Percentiles rank a stretch among this genome's conserved stretches.
phyloP scores from a whole-genome alignment of 257 asterid species.

The Solanum medicagineum region DNA sequence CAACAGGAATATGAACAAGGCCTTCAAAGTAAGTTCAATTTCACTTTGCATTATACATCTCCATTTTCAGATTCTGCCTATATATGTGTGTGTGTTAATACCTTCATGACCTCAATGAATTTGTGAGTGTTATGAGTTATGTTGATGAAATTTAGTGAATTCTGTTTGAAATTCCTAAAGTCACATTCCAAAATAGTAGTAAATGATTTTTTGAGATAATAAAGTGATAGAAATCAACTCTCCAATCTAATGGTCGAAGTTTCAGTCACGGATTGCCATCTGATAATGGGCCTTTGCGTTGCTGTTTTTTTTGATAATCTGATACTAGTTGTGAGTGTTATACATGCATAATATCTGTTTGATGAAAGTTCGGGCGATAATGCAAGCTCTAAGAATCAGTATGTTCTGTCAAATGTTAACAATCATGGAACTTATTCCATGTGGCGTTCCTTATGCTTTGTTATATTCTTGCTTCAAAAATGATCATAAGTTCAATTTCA shows the following conservation, averaged over 20 bases:
- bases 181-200: neutral
- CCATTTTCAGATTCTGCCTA: neutral
- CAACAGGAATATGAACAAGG: neutral
- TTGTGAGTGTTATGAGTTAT: neutral
- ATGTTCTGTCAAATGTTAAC: neutral
- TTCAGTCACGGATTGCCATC: neutral
- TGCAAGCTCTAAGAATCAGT: neutral
- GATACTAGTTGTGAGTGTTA: neutral
- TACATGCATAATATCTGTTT: neutral
- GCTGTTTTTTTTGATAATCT: neutral
- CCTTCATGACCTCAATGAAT: neutral
- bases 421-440: neutral
- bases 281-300: neutral
- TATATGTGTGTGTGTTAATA: neutral
- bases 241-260: neutral
- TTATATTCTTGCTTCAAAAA: neutral
- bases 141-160: neutral
- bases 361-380: neutral
- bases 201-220: too few species aligned
- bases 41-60: neutral
- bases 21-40: neutral
- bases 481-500: neutral
- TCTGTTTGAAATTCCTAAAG: too few species aligned
- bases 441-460: neutral
- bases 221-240: neutral